phyloP scores from a whole-genome alignment of 345 rosid species.

The Citropsis articulata region DNA sequence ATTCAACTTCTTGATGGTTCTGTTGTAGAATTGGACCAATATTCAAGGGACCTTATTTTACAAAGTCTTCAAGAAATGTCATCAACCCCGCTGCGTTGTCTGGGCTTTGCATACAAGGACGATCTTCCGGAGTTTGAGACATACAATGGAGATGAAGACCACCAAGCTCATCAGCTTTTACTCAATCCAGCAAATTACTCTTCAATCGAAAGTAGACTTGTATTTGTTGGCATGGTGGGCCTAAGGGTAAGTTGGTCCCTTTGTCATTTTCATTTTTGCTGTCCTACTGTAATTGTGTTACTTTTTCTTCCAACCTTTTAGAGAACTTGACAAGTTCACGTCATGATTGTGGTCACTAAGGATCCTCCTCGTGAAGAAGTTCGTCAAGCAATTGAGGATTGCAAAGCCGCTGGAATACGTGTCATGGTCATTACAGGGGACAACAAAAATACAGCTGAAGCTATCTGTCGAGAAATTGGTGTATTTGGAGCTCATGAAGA shows the following conservation, averaged over 20 bases:
- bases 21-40: slow-evolving; percentile 50
- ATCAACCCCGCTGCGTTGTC: slow-evolving; percentile 70
- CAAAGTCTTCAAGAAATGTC: slow-evolving; percentile 74
- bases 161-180: slow-evolving; percentile 80
- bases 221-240: slow-evolving; percentile 85
- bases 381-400: slow-evolving; percentile 88
- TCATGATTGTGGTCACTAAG: slow-evolving; percentile 33
- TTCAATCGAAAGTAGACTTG: slow-evolving; percentile 71
- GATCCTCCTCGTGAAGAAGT: slow-evolving; percentile 99
- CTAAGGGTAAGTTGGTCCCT: slow-evolving; percentile 56
- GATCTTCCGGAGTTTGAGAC: slow-evolving; percentile 54
- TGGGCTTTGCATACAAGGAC: slow-evolving; percentile 79
- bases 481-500: slow-evolving; percentile 69
- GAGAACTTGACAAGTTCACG: slow-evolving; percentile 11
- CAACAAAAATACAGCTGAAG: slow-evolving; percentile 93
- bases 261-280: background rate
- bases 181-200: slow-evolving; percentile 72
- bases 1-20: slow-evolving; percentile 82
- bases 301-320: slow-evolving; percentile 6
- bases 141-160: slow-evolving; percentile 85
- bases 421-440: slow-evolving; percentile 98
- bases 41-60: slow-evolving; percentile 53
- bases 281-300: background rate
- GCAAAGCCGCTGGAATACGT: slow-evolving; percentile 94
- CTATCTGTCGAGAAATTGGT: slow-evolving; percentile 93